phyloP scores from a whole-genome alignment of 257 asterid species.

The Parsonsia alboflavescens region DNA sequence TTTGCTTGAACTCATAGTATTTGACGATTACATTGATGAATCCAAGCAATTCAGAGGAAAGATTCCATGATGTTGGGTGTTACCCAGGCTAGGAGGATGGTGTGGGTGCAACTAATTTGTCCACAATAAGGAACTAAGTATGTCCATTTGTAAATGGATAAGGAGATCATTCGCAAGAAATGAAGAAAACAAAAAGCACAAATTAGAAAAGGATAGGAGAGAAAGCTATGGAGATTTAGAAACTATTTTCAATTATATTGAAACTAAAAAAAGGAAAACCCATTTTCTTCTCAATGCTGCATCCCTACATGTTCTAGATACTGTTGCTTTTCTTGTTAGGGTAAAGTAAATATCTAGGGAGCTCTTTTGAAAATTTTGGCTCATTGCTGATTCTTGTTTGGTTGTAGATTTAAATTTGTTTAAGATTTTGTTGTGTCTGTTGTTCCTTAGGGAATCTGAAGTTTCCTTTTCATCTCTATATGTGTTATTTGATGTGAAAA shows the following conservation, averaged over 20 bases:
- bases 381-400: not conserved
- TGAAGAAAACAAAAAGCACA: not conserved
- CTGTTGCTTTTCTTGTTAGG: not conserved
- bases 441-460: not conserved
- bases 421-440: not conserved
- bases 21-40: not conserved
- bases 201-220: not conserved
- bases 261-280: not conserved
- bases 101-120: not conserved
- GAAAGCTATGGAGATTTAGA: not conserved
- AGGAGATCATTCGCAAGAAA: not conserved
- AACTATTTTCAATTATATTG: not conserved
- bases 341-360: not conserved
- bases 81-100: not conserved
- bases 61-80: not conserved
- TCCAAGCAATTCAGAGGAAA: not conserved
- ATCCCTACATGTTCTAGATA: not conserved
- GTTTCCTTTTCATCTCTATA: not conserved
- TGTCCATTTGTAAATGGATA: too few species aligned
- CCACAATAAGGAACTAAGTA: not conserved
- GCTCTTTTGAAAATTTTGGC: not conserved
- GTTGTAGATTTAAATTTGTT: not conserved
- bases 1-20: not conserved
- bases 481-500: not conserved
- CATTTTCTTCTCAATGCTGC: not conserved